Conservation (phyloP, 192 early-diverging fungal genomes). For the Entrophospora sp. region DNA sequence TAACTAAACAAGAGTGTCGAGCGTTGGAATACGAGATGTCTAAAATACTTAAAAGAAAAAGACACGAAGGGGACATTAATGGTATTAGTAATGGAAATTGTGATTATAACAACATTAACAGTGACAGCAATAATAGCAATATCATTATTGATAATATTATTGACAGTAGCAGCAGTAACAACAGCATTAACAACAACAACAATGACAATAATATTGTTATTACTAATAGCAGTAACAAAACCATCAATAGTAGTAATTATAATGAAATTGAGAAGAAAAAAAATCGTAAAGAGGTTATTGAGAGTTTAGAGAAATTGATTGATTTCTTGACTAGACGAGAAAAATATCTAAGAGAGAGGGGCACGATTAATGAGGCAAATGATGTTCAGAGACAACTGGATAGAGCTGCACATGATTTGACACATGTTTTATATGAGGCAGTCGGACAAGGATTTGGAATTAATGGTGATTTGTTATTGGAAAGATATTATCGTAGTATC, state of each 20-base stretch:
- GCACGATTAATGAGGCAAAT: slow-evolving; percentile 4
- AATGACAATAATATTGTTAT: too few species aligned
- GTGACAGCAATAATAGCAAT: too few species aligned
- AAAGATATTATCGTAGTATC: too few species aligned
- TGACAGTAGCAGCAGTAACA: too few species aligned
- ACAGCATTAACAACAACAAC: too few species aligned
- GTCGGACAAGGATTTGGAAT: background rate
- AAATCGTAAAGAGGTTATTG: slow-evolving; percentile 6
- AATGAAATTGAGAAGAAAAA: background rate
- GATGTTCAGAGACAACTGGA: slow-evolving; percentile 3
- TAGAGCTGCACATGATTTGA: background rate
- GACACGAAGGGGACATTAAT: background rate
- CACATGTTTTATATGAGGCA: slow-evolving; percentile 9
- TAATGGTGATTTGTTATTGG: too few species aligned
- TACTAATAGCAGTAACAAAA: too few species aligned
- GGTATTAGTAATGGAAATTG: too few species aligned
- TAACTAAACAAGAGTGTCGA: background rate
- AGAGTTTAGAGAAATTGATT: slow-evolving; percentile 5
- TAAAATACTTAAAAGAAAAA: slow-evolving; percentile 6
- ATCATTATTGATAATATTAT: too few species aligned
- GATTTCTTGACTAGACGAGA: slow-evolving; percentile 15
- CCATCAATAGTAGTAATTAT: too few species aligned
- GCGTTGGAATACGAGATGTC: slow-evolving; percentile 11
- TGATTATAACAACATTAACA: too few species aligned
- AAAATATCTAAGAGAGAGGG: slow-evolving; percentile 12